Conservation (phyloP, 23 red algal genomes). For the Porphyridium purpureum region DNA sequence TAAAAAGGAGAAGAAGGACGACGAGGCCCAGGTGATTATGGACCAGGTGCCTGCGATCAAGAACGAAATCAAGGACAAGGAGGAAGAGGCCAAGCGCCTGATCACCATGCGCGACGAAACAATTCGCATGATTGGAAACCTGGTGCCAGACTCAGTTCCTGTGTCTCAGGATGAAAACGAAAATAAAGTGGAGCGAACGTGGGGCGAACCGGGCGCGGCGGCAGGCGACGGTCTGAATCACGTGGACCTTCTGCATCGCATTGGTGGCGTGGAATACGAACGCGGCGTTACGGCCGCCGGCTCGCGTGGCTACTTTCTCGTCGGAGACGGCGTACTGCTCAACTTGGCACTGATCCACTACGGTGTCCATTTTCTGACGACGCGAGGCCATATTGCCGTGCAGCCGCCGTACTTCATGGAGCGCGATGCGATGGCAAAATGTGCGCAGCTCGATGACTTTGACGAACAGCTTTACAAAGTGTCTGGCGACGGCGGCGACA, state of each 20-base stretch:
- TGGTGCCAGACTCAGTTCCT: conserved; percentile 71
- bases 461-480: conserved; percentile 99
- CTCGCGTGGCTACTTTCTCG: conserved; percentile 88
- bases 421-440: conserved; percentile 85
- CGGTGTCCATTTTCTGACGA: conserved; percentile 47
- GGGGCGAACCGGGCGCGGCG: conserved; percentile 41
- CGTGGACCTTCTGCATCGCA: conserved; percentile 88
- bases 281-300: conserved; percentile 64
- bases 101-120: conserved; percentile 44
- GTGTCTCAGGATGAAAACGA: conserved; percentile 61
- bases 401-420: conserved; percentile 98
- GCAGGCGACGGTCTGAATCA: conserved; percentile 47
- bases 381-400: conserved; percentile 41
- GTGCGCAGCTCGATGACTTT: conserved; percentile 95
- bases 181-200: conserved; percentile 65
- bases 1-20: conserved; percentile 31
- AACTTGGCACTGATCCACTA: conserved; percentile 93
- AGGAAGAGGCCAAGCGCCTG: conserved; percentile 8
- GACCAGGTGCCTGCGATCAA: conserved; percentile 33
- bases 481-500: conserved; percentile 34
- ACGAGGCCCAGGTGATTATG: conserved; percentile 22
- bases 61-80: conserved; percentile 28
- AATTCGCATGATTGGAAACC: conserved; percentile 64
- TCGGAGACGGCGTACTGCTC: conserved; percentile 61
- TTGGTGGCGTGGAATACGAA: conserved; percentile 88